Base-by-base conservation (phyloP, 1,139 yeast genomes). In the Pichia inconspicua region DNA sequence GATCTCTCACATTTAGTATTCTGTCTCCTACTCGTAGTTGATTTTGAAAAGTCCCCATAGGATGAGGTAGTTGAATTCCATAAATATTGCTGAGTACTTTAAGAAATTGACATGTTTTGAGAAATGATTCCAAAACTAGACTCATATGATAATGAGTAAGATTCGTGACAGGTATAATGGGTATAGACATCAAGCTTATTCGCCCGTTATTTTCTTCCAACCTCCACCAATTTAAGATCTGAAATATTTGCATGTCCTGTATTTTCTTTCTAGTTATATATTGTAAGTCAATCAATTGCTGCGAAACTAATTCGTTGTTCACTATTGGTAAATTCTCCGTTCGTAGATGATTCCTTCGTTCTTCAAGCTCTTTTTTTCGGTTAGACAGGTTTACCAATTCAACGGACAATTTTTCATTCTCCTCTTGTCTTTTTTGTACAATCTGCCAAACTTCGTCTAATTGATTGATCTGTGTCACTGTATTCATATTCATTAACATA, bases 401-500 rank as follows among this genome's bases (percentile, higher is more conserved):
- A 15, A 25, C 44, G 15, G 34, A 43, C 12, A 54, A 22, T 3
- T 37, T 22, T 7, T 41, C 44, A 22, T 53, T 58, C 6, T 39
- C 28, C 4, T 36, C 14, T 17, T 43, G 41, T 25, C 53, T 52
- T 9, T 25, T 43, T 11, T 45, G 40, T 15, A 58, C 25, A 37
- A 38, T 61, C 46, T 1, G 51, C 53, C 19, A 51, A 53, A 32
- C 66, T 66, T 62, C 19, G 63, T 65, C 36, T 57, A 66, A 28
- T 55, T 54, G 52, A 58, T 65, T 42, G 59, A 58, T 37, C 55
- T 61, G 31, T 56, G 53, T 58, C 60, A 69, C 45, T 60, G 68
- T 55, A 41, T 71, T 70, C 25, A 76, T 66, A 54, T 69, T 73
- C 43, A 72, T 58, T 41, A 77, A 59, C 60, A 74, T 77, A 14